A percentile compares a stretch with the other conserved stretches of the same genome.
These are phyloP conservation scores for Xylariaceae sp. DNA, from an alignment of 2,329 filamentous ascomycete species.

Conservation along the genomic window DNA sequence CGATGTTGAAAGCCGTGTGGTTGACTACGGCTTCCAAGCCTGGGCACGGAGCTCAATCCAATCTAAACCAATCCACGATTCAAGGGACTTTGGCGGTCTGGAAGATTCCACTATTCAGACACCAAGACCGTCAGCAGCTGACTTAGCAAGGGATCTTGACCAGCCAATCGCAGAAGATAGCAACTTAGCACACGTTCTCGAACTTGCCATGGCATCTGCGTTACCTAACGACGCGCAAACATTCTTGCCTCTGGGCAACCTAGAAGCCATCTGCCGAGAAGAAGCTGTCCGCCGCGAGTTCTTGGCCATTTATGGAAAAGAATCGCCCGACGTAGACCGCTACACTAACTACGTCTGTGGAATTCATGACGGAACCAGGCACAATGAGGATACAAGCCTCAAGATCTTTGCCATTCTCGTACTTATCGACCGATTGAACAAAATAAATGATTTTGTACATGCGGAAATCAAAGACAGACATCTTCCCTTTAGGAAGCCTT, in stretches of 20 bases:
- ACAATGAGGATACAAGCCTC: constrained; percentile 3
- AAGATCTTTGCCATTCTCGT: constrained; percentile 25
- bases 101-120: too few relatives aligned
- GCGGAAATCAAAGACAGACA: constrained; percentile 17
- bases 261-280: constrained; percentile 13
- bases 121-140: too few relatives aligned
- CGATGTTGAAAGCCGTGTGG: constrained; percentile 8
- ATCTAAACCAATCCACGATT: neutral
- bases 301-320: neutral
- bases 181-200: too few relatives aligned
- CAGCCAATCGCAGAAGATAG: too few relatives aligned
- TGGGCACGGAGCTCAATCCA: constrained; percentile 1
- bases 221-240: constrained; percentile 6
- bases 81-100: neutral
- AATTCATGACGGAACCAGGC: neutral
- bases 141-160: neutral
- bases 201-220: constrained; percentile 5
- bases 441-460: constrained; percentile 11
- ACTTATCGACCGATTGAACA: neutral
- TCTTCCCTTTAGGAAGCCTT: constrained; percentile 15
- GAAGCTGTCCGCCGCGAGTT: constrained; percentile 7
- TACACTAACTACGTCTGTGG: constrained; percentile 18
- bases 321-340: neutral
- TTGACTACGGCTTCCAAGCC: constrained; percentile 14
- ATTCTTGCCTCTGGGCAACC: constrained; percentile 13